Evolutionary conservation across 208 protist genomes (phyloP).

Genomic region (Borovskyia barvae): DNA sequence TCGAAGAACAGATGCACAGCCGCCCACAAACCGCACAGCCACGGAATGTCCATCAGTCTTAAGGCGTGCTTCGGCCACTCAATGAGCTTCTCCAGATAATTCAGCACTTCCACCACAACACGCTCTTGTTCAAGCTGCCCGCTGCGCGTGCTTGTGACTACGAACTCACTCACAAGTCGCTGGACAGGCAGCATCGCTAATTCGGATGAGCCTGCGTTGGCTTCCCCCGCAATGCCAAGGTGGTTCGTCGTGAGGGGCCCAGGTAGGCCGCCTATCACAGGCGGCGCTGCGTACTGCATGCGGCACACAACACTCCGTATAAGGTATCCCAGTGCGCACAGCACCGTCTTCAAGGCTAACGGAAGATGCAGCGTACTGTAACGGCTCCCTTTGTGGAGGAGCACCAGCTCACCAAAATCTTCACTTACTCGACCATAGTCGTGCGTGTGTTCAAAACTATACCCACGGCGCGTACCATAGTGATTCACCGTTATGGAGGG

Average conservation of each 20-base stretch:
- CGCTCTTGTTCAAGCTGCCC: slow-evolving; percentile 31
- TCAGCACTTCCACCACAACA: slow-evolving; percentile 57
- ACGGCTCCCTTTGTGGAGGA: slow-evolving; percentile 25
- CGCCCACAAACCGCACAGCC: slow-evolving; percentile 83
- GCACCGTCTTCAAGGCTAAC: slow-evolving; percentile 37
- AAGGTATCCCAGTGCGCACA: slow-evolving; percentile 36
- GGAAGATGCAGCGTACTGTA: slow-evolving; percentile 33
- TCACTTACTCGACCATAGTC: slow-evolving; percentile 56
- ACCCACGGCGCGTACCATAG: slow-evolving; percentile 56
- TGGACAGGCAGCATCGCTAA: not conserved
- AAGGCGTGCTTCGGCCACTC: slow-evolving; percentile 61
- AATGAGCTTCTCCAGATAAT: slow-evolving; percentile 79
- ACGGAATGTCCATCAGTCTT: slow-evolving; percentile 60
- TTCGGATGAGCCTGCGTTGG: not conserved
- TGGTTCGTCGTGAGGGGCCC: not conserved
- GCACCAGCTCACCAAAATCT: slow-evolving; percentile 35
- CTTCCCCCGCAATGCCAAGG: not conserved
- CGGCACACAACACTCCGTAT: slow-evolving; percentile 20
- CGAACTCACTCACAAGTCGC: slow-evolving; percentile 7
- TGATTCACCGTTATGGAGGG: slow-evolving; percentile 26
- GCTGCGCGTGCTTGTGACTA: not conserved
- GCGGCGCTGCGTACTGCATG: not conserved
- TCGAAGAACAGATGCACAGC: slow-evolving; percentile 50
- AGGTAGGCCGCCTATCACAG: not conserved
- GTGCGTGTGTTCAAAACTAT: slow-evolving; percentile 73